Percentiles rank a stretch among this genome's conserved stretches.
Conservation (phyloP, 2,329 filamentous ascomycete species). For the Blastomyces gilchristii region DNA sequence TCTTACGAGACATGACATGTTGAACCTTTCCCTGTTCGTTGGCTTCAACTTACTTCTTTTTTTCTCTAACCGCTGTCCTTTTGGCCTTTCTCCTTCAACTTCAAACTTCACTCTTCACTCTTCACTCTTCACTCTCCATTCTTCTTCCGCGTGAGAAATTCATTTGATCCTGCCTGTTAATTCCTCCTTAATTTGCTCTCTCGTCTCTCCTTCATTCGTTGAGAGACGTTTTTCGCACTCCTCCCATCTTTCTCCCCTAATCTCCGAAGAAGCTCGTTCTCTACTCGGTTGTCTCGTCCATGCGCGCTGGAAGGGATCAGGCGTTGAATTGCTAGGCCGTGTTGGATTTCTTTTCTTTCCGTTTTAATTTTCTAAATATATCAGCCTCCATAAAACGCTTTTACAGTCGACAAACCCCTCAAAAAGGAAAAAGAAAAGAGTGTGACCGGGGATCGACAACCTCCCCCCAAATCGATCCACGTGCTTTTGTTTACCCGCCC, state of each 20-base stretch:
- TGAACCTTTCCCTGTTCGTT: not conserved
- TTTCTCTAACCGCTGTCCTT: not conserved
- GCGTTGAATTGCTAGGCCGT: conserved; percentile 1
- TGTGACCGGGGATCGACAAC: not conserved
- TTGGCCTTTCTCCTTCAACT: conserved; percentile 9
- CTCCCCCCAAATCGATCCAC: not conserved
- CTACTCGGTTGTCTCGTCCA: not conserved
- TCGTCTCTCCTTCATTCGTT: conserved; percentile 1
- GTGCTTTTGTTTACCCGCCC: not conserved
- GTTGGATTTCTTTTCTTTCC: not conserved
- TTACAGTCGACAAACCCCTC: not conserved
- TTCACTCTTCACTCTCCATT: not conserved
- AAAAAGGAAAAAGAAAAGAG: not conserved
- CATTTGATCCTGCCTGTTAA: not conserved
- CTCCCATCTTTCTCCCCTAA: not conserved
- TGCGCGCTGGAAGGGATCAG: conserved; percentile 1
- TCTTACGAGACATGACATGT: not conserved
- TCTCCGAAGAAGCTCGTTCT: not conserved
- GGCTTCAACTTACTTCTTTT: not conserved
- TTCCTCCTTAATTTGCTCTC: not conserved
- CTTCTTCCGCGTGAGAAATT: conserved; percentile 2
- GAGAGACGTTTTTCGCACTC: not conserved
- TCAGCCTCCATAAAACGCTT: not conserved
- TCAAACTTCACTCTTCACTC: not conserved
- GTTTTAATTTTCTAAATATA: not conserved